Percentiles rank a stretch among this genome's conserved stretches.
These are phyloP conservation scores for Glaciozyma antarctica DNA, from an alignment of 768 basidiomycete species.

Conservation along the genomic window DNA sequence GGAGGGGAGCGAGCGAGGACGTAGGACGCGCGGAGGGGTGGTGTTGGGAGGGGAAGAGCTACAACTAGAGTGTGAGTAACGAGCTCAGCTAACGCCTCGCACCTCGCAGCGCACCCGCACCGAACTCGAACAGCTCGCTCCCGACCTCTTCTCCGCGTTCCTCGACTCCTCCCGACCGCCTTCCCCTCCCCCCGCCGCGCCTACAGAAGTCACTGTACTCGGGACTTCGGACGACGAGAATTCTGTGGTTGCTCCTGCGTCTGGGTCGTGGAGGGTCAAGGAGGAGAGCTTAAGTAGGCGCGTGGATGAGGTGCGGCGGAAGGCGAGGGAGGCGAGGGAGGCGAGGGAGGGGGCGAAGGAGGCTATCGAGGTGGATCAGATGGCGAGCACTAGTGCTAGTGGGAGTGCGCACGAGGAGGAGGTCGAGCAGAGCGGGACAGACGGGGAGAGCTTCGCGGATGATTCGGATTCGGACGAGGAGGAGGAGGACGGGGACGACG, in stretches of 20 bases:
- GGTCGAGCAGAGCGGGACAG: background rate
- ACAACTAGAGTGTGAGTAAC: background rate
- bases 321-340: background rate
- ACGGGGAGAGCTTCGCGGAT: background rate
- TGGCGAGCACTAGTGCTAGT: background rate
- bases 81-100: background rate
- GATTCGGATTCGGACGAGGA: background rate
- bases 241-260: background rate
- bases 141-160: constrained; percentile 10
- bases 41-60: background rate
- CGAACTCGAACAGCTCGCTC: background rate
- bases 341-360: background rate
- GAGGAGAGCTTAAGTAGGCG: background rate
- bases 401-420: constrained; percentile 9
- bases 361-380: background rate
- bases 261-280: background rate
- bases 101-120: constrained; percentile 12
- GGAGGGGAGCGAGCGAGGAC: background rate
- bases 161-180: background rate
- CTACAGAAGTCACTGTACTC: background rate
- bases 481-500: constrained; percentile 6
- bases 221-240: background rate
- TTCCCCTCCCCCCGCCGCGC: background rate
- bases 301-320: background rate
- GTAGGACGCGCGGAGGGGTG: background rate